Conservation (phyloP, 2,329 filamentous ascomycete species). For the Phyllosticta paracitricarpa region DNA sequence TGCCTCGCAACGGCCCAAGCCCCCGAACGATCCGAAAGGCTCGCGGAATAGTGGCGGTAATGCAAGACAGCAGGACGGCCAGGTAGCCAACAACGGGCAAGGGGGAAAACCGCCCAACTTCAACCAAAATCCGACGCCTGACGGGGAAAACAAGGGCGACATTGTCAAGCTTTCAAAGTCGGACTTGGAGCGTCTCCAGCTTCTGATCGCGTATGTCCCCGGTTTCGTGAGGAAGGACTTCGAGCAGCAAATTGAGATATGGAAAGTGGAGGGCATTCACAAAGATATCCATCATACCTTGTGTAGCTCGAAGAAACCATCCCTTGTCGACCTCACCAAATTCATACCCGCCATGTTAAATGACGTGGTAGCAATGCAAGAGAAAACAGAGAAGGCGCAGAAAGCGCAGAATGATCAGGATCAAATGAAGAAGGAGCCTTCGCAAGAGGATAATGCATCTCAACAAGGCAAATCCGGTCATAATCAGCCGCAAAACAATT, state of each 20-base stretch:
- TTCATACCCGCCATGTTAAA: not conserved
- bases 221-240: conserved; percentile 51
- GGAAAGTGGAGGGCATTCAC: conserved; percentile 62
- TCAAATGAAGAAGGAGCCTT: not conserved
- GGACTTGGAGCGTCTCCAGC: conserved; percentile 47
- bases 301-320: not conserved
- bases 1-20: conserved; percentile 28
- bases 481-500: conserved; percentile 16
- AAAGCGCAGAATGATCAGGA: not conserved
- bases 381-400: not conserved
- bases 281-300: conserved; percentile 33
- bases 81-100: conserved; percentile 24
- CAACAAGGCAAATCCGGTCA: conserved; percentile 46
- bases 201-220: conserved; percentile 50
- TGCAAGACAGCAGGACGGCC: conserved; percentile 20
- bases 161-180: conserved; percentile 41
- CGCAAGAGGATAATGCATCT: not conserved
- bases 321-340: not conserved
- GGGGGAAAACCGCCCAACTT: conserved; percentile 20
- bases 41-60: conserved; percentile 7
- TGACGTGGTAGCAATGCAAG: too few species aligned
- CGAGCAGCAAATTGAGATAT: conserved; percentile 48
- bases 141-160: conserved; percentile 20
- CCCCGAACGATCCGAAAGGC: conserved; percentile 14
- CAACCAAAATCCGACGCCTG: conserved; percentile 21